Evolutionary conservation across 257 asterid genomes (phyloP), one percentile per base, ranked within the genome.

Genomic region (Solanum bulbocastanum): DNA sequence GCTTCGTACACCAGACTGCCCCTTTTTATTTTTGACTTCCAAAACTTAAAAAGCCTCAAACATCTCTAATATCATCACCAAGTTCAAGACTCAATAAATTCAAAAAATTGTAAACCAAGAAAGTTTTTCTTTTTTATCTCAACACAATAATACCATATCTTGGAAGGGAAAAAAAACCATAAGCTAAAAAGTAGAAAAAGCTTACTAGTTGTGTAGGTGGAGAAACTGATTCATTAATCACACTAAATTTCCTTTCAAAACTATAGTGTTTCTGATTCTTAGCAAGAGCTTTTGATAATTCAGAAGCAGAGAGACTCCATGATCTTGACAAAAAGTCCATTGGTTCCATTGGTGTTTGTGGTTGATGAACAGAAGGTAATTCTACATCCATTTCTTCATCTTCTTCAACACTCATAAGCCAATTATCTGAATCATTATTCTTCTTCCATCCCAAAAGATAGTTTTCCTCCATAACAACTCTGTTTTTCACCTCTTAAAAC

Each of bases 301-400:
- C 96, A 40, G 91, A 69, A 32, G 98, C 98, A 44, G 99, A 95
- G 71, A 93, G 92, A 35, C 93, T 96, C 98, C 99, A 96, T 42
- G 99, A 96, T 74, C 98, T 94, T 11, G 99, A 93, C 89, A 96
- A 83, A 92, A 96, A 96, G 76, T 94, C 99, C 95, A 96, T 92
- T 1, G 99, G 97, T 91, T 96, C 98, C 27, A 87, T 88, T 1
- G 99, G 99, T 13, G 98, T 96, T 52, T 95, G 93, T 72, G 98
- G 99, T 85, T 95, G 96, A 88, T 95, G 95, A 11, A 96, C 90
- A 37, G 91, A 92, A 6, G 96, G 92, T 15, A 96, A 71, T 25
- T 86, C 90, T 75, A 78, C 89, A 46, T 87, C 88, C 66, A 68
- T 33, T 69, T 92, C 93, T 35, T 88, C 88, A 46, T 88, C 76